Evolutionary conservation across 139 green algal genomes (phyloP).

Genomic region (Nannochloris sp.): DNA sequence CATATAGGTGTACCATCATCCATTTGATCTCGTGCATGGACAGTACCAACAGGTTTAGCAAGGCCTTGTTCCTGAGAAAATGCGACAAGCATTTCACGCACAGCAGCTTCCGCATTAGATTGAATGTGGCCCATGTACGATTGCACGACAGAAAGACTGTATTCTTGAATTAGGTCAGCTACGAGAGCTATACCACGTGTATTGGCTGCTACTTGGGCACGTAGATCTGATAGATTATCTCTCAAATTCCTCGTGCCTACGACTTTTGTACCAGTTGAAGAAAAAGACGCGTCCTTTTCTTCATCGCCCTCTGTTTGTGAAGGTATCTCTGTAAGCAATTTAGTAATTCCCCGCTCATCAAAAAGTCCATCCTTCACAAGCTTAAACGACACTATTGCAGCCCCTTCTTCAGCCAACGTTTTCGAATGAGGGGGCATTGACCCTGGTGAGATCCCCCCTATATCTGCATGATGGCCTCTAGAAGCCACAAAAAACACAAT

Average conservation of each 20-base stretch:
- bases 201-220: conserved; percentile 95
- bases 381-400: conserved; percentile 90
- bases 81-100: conserved; percentile 72
- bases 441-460: conserved; percentile 88
- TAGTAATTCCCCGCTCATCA: conserved; percentile 79
- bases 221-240: conserved; percentile 92
- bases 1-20: conserved; percentile 86
- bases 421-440: conserved; percentile 88
- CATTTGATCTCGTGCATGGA: conserved; percentile 80
- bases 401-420: conserved; percentile 84
- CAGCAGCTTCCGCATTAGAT: conserved; percentile 72
- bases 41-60: conserved; percentile 61
- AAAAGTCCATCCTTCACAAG: conserved; percentile 58
- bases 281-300: no score
- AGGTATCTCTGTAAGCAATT: conserved; percentile 76
- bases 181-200: conserved; percentile 83
- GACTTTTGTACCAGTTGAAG: conserved; percentile 40
- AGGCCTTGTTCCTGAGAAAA: conserved; percentile 67
- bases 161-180: conserved; percentile 75
- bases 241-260: conserved; percentile 73
- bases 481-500: conserved; percentile 95
- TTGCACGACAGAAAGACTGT: conserved; percentile 57
- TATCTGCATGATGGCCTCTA: conserved; percentile 77
- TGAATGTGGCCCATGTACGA: conserved; percentile 94
- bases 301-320: no score